Evolutionary conservation across 345 rosid species (phyloP).

Genomic region (Citrus australasica): DNA sequence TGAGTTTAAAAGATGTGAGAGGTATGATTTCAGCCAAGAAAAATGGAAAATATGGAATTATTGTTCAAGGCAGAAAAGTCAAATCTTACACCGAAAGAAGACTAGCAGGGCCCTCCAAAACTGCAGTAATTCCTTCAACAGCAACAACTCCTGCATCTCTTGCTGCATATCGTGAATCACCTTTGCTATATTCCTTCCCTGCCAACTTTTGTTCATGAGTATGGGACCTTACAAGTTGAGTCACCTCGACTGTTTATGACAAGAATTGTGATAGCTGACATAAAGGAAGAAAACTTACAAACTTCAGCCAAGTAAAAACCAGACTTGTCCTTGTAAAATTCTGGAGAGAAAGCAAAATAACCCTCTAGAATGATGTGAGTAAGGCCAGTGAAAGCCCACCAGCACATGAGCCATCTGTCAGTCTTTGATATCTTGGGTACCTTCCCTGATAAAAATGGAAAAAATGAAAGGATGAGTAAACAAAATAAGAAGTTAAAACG

Average conservation of each 20-base stretch:
- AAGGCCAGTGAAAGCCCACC: slow-evolving; percentile 98
- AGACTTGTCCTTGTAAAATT: slow-evolving; percentile 75
- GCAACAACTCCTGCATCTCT: slow-evolving; percentile 69
- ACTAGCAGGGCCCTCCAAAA: slow-evolving; percentile 77
- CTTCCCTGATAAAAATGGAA: slow-evolving; percentile 32
- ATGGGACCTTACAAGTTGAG: neutral
- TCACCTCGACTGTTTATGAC: neutral
- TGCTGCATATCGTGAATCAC: slow-evolving; percentile 86
- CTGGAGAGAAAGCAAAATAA: slow-evolving; percentile 85
- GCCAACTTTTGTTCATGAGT: slow-evolving; percentile 14
- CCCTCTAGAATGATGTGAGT: slow-evolving; percentile 83
- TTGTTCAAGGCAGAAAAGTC: neutral
- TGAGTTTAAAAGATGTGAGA: neutral
- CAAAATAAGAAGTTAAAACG: neutral
- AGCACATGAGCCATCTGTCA: slow-evolving; percentile 82
- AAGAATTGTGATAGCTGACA: neutral
- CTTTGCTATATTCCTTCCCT: slow-evolving; percentile 99
- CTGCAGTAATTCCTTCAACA: slow-evolving; percentile 89
- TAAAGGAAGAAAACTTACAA: slow-evolving; percentile 53
- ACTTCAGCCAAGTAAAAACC: slow-evolving; percentile 83
- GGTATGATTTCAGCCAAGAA: neutral
- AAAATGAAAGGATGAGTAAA: neutral
- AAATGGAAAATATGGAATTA: neutral
- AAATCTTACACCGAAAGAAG: slow-evolving; percentile 75
- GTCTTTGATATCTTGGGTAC: slow-evolving; percentile 33